phyloP scores from a whole-genome alignment of 2,329 filamentous ascomycete species.

The Pleochaeta shiraiana region DNA sequence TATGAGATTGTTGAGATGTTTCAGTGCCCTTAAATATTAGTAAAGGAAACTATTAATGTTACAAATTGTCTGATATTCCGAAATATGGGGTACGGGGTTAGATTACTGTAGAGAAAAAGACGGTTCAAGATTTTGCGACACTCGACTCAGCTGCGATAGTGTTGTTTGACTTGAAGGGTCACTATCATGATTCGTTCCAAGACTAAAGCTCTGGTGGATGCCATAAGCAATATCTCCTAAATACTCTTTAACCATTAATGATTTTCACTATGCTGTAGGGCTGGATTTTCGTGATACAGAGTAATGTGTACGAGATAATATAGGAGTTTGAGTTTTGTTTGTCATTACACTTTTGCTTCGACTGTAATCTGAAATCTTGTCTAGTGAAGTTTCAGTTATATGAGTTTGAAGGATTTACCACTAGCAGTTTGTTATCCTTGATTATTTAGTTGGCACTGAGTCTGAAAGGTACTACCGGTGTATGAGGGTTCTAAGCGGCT shows the following conservation, averaged over 20 bases:
- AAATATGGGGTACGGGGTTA: no score
- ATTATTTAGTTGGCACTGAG: slow-evolving; percentile 76
- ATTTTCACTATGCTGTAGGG: slow-evolving; percentile 42
- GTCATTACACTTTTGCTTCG: slow-evolving; percentile 28
- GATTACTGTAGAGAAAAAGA: no score
- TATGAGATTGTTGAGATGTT: no score
- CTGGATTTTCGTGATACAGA: slow-evolving; percentile 50
- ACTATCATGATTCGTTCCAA: slow-evolving; percentile 39
- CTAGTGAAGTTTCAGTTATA: slow-evolving; percentile 9
- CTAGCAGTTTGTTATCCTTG: slow-evolving; percentile 30
- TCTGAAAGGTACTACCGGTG: slow-evolving; percentile 82
- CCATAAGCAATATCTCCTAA: slow-evolving; percentile 35
- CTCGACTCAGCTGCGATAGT: no score
- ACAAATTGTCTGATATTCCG: no score
- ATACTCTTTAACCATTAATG: slow-evolving; percentile 32
- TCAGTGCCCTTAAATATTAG: no score
- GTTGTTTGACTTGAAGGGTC: no score
- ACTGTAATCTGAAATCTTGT: slow-evolving; percentile 13
- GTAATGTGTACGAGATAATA: slow-evolving; percentile 38
- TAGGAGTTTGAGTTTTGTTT: slow-evolving; percentile 50
- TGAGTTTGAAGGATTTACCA: slow-evolving; percentile 11
- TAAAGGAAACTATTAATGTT: no score
- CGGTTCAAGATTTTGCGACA: no score
- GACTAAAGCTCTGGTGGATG: slow-evolving; percentile 41
- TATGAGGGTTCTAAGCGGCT: slow-evolving; percentile 79